Evolutionary conservation across 73 alveolate genomes (phyloP), one percentile per base, ranked within the genome.

Genomic region (Stentor roeselii): DNA sequence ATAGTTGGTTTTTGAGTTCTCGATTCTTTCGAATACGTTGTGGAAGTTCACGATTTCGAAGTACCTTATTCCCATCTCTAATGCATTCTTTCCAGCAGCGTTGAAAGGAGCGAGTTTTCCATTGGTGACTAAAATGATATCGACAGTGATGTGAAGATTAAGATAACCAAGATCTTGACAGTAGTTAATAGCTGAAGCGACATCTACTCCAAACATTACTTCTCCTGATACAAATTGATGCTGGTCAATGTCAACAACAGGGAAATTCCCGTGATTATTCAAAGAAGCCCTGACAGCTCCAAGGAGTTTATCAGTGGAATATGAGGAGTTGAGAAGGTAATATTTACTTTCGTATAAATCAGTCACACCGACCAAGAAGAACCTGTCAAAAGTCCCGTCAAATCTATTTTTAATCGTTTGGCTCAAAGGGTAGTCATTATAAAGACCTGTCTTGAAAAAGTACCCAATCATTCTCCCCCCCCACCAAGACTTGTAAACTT

Each of bases 151-250:
- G 11, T 67, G 37, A 21, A 14, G 27, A 30, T 36, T 67, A 21
- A 27, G 21, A 67, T 67, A 67, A 21, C 80, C 80, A 27, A 21
- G 11, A 2, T 67, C 21, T 15, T 15, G 21, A 40, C 80, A 67
- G 37, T 36, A 36, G 34, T 21, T 67, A 32, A 67, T 32, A 14
- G 50, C 80, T 21, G n/a, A 21, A 21, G 37, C 27, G 34, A 67
- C 21, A 67, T 67, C 80, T 15, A 67, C 80, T 1, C 42, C 21
- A 40, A 27, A 67, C 14, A 21, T 34, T 21, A 67, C 14, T 1
- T 32, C n/a, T 67, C 80, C 80, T 21, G 80, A 21, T 67, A 32
- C n/a, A 67, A 67, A 32, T 40, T 67, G 80, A 67, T 21, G 41
- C 1, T 67, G 15, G 37, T 32, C 34, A 32, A 0, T 27, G 11